A percentile compares a stretch with the other conserved stretches of the same genome.
These are phyloP conservation scores for Aspergillus nanangensis DNA, from an alignment of 495 filamentous ascomycete genomes.

Conservation along the genomic window DNA sequence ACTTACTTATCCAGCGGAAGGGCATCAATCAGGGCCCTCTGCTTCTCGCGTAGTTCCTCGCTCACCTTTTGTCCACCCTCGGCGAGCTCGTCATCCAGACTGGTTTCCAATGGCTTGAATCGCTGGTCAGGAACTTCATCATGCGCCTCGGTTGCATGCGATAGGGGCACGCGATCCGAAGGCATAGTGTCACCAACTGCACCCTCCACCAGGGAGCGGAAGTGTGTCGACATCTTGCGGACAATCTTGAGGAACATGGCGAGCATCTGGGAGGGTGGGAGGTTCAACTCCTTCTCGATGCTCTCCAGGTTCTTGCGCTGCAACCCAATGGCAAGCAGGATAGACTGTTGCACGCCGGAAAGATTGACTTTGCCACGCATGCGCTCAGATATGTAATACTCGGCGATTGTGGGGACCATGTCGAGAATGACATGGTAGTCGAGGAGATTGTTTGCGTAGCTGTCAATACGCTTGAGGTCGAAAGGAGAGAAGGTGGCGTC, in stretches of 20 bases:
- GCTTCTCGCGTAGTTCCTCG: conserved; percentile 65
- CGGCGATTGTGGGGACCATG: conserved; percentile 75
- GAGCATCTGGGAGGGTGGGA: conserved; percentile 74
- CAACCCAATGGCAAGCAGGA: conserved; percentile 83
- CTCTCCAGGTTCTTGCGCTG: conserved; percentile 82
- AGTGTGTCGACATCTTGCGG: conserved; percentile 74
- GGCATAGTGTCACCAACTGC: conserved; percentile 71
- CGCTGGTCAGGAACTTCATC: conserved; percentile 57
- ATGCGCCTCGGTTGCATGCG: conserved; percentile 57
- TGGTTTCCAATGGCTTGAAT: conserved; percentile 64
- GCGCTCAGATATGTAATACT: conserved; percentile 76
- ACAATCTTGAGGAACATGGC: conserved; percentile 97
- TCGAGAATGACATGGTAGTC: conserved; percentile 98
- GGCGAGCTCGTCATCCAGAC: conserved; percentile 80
- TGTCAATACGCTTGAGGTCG: conserved; percentile 89
- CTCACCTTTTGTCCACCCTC: conserved; percentile 77
- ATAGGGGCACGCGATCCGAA: conserved; percentile 40
- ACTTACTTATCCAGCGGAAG: conserved; percentile 84
- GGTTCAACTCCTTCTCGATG: conserved; percentile 71
- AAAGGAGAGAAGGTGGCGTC: conserved; percentile 79
- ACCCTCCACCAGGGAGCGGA: conserved; percentile 68
- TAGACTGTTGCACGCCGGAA: conserved; percentile 73
- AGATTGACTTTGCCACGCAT: conserved; percentile 62
- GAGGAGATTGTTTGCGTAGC: conserved; percentile 92
- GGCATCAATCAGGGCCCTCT: conserved; percentile 81